phyloP scores from a whole-genome alignment of 768 basidiomycete species.

The Glaciozyma antarctica region DNA sequence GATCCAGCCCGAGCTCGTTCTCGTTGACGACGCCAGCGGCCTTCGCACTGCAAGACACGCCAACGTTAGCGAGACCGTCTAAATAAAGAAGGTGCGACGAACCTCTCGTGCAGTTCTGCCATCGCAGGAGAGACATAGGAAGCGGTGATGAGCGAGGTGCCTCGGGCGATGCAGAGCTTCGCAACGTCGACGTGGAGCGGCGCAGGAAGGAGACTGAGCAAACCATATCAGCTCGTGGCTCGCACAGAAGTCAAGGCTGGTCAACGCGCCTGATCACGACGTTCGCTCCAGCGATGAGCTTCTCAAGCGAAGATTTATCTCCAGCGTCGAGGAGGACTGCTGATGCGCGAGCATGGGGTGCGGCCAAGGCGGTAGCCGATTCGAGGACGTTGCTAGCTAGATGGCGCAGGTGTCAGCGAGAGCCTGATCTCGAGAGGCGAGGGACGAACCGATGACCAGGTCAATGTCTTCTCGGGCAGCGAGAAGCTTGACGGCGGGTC shows the following conservation, averaged over 20 bases:
- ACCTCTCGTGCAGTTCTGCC: conserved; percentile 57
- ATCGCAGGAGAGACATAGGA: conserved; percentile 79
- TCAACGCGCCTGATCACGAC: conserved; percentile 65
- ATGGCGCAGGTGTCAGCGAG: conserved; percentile 35
- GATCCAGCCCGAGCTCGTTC: conserved; percentile 60
- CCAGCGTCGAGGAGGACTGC: conserved; percentile 55
- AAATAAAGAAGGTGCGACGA: conserved; percentile 24
- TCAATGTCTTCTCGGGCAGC: conserved; percentile 47
- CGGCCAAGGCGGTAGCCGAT: conserved; percentile 49
- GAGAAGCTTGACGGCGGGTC: conserved; percentile 71
- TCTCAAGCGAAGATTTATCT: conserved; percentile 45
- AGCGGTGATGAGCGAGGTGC: conserved; percentile 76
- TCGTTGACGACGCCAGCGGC: conserved; percentile 60
- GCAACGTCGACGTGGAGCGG: conserved; percentile 63
- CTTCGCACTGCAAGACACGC: conserved; percentile 46
- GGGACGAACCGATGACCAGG: conserved; percentile 62
- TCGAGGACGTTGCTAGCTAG: conserved; percentile 57
- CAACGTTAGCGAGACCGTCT: neutral
- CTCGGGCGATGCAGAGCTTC: conserved; percentile 56
- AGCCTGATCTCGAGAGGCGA: neutral
- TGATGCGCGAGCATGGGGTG: conserved; percentile 47
- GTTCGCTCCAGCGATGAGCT: conserved; percentile 57
- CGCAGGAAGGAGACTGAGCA: conserved; percentile 64
- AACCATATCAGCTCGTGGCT: neutral
- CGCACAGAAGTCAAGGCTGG: neutral